These are phyloP conservation scores for Mycosarcoma maydis DNA, from an alignment of 1,284 basidiomycete species.

Conservation along the genomic window DNA sequence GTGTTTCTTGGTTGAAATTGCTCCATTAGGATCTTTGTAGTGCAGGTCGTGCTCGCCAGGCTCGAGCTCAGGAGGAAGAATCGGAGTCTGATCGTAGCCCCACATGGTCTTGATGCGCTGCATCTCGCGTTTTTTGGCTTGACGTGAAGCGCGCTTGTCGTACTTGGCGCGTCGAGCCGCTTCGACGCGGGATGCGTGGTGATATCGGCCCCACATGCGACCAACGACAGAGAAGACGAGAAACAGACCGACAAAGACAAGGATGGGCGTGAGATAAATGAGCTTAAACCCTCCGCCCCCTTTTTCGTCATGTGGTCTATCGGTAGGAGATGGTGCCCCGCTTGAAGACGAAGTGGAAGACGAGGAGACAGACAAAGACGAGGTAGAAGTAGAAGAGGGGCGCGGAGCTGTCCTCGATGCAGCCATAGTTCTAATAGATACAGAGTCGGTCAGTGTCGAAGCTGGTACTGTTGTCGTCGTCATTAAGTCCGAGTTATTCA, in stretches of 20 bases:
- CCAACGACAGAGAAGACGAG: slow-evolving; percentile 50
- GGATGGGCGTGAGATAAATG: slow-evolving; percentile 49
- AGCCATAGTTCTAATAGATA: background rate
- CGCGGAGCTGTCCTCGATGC: background rate
- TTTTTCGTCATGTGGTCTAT: background rate
- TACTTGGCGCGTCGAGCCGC: slow-evolving; percentile 11
- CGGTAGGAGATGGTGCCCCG: background rate
- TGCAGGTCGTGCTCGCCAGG: slow-evolving; percentile 24
- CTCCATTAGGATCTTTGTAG: slow-evolving; percentile 14
- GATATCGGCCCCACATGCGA: slow-evolving; percentile 52
- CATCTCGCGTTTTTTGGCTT: slow-evolving; percentile 34
- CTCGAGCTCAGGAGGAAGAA: slow-evolving; percentile 21
- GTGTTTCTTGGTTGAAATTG: background rate
- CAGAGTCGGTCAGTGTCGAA: background rate
- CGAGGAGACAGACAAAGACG: background rate
- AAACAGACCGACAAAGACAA: slow-evolving; percentile 49
- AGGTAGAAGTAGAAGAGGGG: background rate
- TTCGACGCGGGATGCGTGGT: slow-evolving; percentile 40
- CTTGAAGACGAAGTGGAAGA: slow-evolving; percentile 5
- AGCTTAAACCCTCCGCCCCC: slow-evolving; percentile 41
- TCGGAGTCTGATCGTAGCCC: slow-evolving; percentile 29
- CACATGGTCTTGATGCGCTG: slow-evolving; percentile 42
- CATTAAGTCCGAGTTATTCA: background rate
- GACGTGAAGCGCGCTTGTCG: slow-evolving; percentile 10
- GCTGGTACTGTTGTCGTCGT: background rate